phyloP scores from a whole-genome alignment of 73 alveolate species.

The Paramecium sonneborni region DNA sequence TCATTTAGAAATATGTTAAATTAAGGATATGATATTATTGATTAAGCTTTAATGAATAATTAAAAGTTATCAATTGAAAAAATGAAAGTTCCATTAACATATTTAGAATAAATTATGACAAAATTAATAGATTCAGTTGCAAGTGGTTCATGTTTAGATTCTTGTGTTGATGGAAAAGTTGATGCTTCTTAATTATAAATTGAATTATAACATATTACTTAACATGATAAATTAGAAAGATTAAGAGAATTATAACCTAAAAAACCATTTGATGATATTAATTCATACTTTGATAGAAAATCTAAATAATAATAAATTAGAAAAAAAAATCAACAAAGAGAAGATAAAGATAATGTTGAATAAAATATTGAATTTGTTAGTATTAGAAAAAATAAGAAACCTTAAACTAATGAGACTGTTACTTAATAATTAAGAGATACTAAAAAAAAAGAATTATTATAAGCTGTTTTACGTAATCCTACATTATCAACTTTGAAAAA shows the following conservation, averaged over 20 bases:
- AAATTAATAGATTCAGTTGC: neutral
- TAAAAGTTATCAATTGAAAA: neutral
- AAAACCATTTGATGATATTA: conserved; percentile 37
- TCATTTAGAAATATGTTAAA: neutral
- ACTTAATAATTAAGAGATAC: neutral
- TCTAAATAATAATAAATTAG: neutral
- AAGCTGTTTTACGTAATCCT: neutral
- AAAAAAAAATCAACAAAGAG: neutral
- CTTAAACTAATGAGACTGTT: neutral
- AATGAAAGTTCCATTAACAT: conserved; percentile 5
- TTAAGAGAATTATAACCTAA: conserved; percentile 32
- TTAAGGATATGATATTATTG: conserved; percentile 45
- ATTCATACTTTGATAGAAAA: neutral
- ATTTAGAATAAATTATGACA: conserved; percentile 25
- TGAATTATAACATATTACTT: conserved; percentile 1
- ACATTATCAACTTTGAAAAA: neutral
- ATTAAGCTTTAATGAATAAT: neutral
- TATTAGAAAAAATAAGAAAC: neutral
- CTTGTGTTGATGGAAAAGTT: neutral
- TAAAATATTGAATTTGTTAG: neutral
- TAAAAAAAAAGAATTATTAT: conserved; percentile 20
- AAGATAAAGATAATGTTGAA: neutral
- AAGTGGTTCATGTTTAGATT: neutral
- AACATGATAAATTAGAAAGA: neutral
- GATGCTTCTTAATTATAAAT: neutral